Evolutionary conservation across 1,284 basidiomycete genomes (phyloP).

Genomic region (Sanghuangporus sanghuang): DNA sequence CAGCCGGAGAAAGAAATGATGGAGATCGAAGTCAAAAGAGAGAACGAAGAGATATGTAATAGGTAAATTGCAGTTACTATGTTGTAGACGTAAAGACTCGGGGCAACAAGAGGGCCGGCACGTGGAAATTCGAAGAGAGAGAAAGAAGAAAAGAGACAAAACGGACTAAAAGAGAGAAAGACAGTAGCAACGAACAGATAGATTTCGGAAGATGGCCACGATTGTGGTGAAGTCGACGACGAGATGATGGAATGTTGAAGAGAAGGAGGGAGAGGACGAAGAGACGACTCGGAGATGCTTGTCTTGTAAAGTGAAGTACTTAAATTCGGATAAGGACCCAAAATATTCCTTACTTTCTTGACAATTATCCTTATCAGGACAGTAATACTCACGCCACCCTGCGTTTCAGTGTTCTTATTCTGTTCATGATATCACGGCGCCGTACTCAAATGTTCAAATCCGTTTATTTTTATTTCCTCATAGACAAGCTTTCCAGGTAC

Average conservation of each 20-base stretch:
- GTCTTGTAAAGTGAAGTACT: slow-evolving; percentile 19
- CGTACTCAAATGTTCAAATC: background rate
- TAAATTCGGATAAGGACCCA: background rate
- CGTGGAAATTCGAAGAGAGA: background rate
- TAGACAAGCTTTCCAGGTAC: slow-evolving; percentile 37
- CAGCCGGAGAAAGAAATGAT: background rate
- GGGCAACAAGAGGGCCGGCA: background rate
- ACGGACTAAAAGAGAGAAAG: background rate
- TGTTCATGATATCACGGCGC: background rate
- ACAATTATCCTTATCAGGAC: background rate
- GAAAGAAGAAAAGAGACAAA: background rate
- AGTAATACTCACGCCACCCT: background rate
- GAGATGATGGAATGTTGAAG: background rate
- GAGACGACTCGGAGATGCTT: slow-evolving; percentile 9
- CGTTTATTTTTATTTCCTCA: slow-evolving; percentile 9
- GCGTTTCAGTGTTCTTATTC: background rate
- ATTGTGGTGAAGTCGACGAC: slow-evolving; percentile 10
- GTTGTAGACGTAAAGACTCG: background rate
- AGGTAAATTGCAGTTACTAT: background rate
- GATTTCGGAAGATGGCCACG: background rate
- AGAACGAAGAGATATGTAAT: slow-evolving; percentile 5
- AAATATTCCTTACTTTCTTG: background rate
- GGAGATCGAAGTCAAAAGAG: slow-evolving; percentile 13
- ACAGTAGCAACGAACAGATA: background rate
- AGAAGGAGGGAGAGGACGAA: slow-evolving; percentile 8